phyloP scores from a whole-genome alignment of 495 filamentous ascomycete genomes.

The Hyaloscypha bicolor region DNA sequence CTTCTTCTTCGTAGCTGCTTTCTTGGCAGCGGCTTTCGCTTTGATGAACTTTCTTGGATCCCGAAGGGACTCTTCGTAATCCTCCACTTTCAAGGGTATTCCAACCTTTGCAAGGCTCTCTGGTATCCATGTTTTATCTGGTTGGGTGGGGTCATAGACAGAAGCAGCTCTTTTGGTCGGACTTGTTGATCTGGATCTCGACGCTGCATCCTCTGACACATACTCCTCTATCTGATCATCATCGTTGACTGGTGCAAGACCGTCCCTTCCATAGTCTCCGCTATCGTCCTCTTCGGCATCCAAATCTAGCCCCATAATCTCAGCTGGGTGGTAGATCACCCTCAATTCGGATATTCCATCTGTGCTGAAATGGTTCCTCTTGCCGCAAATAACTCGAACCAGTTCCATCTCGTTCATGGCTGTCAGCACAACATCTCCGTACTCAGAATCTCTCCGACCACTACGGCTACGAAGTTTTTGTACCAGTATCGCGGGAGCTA shows the following conservation, averaged over 20 bases:
- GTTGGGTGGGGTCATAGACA: constrained; percentile 63
- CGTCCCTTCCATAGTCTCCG: constrained; percentile 49
- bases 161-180: constrained; percentile 62
- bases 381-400: constrained; percentile 63
- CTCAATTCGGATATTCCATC: constrained; percentile 78
- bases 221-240: constrained; percentile 57
- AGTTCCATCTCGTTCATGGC: constrained; percentile 50
- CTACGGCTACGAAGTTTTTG: constrained; percentile 57
- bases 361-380: constrained; percentile 68
- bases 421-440: constrained; percentile 44
- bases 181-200: constrained; percentile 34
- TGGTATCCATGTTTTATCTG: constrained; percentile 75
- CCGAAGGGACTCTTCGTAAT: constrained; percentile 70
- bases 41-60: constrained; percentile 47
- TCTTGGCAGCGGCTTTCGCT: constrained; percentile 29
- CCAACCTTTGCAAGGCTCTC: constrained; percentile 70
- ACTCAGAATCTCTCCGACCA: constrained; percentile 22
- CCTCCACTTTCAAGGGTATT: constrained; percentile 70
- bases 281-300: constrained; percentile 65
- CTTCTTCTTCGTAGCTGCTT: constrained; percentile 22
- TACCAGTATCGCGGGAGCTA: constrained; percentile 78
- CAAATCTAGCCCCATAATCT: constrained; percentile 78
- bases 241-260: constrained; percentile 49
- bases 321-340: constrained; percentile 71
- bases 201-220: constrained; percentile 45